phyloP scores from a whole-genome alignment of 176 grass and related monocot genomes.

The Oryza officinalis region DNA sequence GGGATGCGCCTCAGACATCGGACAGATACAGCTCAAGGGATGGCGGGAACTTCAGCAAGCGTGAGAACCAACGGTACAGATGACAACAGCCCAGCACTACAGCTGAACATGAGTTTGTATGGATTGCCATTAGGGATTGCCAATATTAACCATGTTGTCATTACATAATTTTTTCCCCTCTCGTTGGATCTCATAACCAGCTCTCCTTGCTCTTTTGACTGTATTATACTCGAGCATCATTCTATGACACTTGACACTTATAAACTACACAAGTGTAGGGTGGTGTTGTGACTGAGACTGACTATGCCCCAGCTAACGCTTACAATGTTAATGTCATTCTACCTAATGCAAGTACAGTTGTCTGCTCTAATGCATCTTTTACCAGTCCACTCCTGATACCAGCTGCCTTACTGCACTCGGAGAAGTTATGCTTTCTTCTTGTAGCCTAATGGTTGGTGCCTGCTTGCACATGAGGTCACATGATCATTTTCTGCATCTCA shows the following conservation, averaged over 20 bases:
- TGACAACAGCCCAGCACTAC: constrained; percentile 22
- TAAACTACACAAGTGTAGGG: constrained; percentile 41
- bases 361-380: constrained; percentile 21
- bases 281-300: constrained; percentile 39
- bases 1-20: constrained; percentile 42
- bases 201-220: constrained; percentile 49
- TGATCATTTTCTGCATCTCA: constrained; percentile 28
- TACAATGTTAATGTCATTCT: constrained; percentile 22
- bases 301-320: constrained; percentile 27
- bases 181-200: constrained; percentile 30
- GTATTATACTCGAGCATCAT: constrained; percentile 62
- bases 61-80: constrained; percentile 59
- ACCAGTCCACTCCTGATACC: constrained; percentile 19
- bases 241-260: constrained; percentile 47
- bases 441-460: constrained; percentile 31
- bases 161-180: constrained; percentile 32
- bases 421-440: constrained; percentile 33
- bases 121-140: constrained; percentile 42
- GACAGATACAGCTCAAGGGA: constrained; percentile 55
- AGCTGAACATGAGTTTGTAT: constrained; percentile 35
- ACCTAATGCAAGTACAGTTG: constrained; percentile 36
- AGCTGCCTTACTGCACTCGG: neutral
- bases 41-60: constrained; percentile 61
- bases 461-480: constrained; percentile 48
- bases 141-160: constrained; percentile 44